Conservation (phyloP, 225 moss, liverwort and hornwort species). For the Sphagnum contortum region DNA sequence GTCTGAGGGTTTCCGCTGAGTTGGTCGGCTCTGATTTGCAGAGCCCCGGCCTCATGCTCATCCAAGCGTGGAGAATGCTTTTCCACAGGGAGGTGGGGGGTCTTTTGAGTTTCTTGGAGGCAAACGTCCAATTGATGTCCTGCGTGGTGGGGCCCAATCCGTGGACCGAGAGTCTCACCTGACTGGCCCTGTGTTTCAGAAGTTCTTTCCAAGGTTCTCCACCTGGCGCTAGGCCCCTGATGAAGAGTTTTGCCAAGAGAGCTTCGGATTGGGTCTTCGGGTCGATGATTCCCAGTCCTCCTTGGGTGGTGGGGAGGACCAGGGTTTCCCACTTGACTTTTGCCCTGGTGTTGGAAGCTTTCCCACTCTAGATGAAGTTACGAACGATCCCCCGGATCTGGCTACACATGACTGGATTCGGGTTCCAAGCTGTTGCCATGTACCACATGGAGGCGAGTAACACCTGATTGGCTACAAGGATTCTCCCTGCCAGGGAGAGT, state of each 20-base stretch:
- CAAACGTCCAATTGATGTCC: neutral
- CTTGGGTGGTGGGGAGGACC: neutral
- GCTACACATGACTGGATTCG: too few species aligned
- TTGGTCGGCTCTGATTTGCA: too few species aligned
- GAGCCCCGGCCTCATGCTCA: too few species aligned
- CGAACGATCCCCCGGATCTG: neutral
- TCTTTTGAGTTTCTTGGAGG: too few species aligned
- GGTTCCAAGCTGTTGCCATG: too few species aligned
- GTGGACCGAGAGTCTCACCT: neutral
- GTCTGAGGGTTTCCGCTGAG: too few species aligned
- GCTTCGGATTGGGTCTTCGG: neutral
- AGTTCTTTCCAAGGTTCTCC: neutral
- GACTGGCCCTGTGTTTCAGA: neutral
- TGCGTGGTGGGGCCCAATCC: too few species aligned
- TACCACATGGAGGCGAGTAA: too few species aligned
- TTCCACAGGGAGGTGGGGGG: too few species aligned
- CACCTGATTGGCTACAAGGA: neutral
- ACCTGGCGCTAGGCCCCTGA: too few species aligned
- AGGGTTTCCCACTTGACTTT: neutral
- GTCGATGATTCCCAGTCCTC: neutral
- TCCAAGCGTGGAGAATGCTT: too few species aligned
- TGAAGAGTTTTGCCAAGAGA: too few species aligned
- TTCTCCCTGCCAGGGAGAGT: slow-evolving; percentile 1
- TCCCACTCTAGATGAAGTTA: neutral
- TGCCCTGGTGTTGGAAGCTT: neutral